These are phyloP conservation scores for Giardia duodenalis DNA, from an alignment of 208 protist species.

Conservation along the genomic window DNA sequence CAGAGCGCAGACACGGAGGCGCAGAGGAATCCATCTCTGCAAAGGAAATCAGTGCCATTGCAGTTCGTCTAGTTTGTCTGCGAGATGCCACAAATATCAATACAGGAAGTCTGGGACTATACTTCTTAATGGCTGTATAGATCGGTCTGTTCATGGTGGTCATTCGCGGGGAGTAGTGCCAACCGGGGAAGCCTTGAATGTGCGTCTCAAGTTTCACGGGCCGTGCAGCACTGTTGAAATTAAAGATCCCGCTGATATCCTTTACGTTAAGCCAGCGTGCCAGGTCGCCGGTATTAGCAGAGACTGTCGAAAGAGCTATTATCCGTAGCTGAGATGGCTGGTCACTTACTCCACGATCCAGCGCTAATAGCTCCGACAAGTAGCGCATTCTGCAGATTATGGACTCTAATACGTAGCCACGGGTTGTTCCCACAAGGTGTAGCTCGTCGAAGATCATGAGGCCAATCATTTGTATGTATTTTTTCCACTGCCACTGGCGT, in stretches of 20 bases:
- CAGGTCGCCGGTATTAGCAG: constrained; percentile 90
- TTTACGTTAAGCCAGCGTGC: constrained; percentile 86
- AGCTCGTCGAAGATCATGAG: constrained; percentile 95
- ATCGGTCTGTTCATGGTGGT: constrained; percentile 97
- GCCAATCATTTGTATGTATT: constrained; percentile 69
- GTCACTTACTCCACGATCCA: background rate
- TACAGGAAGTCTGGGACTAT: constrained; percentile 73
- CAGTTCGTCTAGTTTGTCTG: constrained; percentile 91
- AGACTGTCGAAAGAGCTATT: constrained; percentile 89
- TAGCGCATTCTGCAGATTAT: constrained; percentile 72
- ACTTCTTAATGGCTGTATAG: constrained; percentile 74
- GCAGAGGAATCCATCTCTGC: constrained; percentile 68
- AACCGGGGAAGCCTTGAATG: constrained; percentile 72
- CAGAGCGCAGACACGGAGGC: constrained; percentile 61
- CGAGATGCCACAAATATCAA: constrained; percentile 96
- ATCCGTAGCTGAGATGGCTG: constrained; percentile 84
- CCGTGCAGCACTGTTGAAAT: constrained; percentile 87
- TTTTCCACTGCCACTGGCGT: constrained; percentile 84
- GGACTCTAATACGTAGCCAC: constrained; percentile 88
- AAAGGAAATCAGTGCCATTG: constrained; percentile 82
- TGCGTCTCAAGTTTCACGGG: constrained; percentile 86
- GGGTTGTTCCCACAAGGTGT: constrained; percentile 92
- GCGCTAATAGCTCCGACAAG: constrained; percentile 47
- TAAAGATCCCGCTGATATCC: constrained; percentile 69
- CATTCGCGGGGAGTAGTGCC: constrained; percentile 94